A percentile compares a stretch with the other conserved stretches of the same genome.
Evolutionary conservation across 1,284 basidiomycete species (phyloP).

Genomic region (Tremellales sp.): DNA sequence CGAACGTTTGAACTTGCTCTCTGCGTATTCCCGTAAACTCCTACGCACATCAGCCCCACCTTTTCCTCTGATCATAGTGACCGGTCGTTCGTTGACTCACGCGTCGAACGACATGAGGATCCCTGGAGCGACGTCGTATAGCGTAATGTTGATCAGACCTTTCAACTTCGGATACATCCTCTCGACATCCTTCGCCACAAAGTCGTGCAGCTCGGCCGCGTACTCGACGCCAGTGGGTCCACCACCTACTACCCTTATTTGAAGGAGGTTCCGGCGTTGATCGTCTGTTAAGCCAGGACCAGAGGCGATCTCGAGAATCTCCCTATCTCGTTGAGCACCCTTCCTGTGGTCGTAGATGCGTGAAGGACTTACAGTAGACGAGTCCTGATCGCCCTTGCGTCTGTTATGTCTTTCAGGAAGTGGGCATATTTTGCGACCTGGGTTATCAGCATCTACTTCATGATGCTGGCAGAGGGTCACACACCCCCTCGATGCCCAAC

Average conservation of each 20-base stretch:
- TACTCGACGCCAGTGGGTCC: constrained; percentile 67
- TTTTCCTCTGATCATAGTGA: neutral
- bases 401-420: constrained; percentile 76
- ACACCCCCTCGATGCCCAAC: constrained; percentile 53
- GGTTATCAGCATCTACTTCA: constrained; percentile 49
- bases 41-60: constrained; percentile 14
- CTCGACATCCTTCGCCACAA: constrained; percentile 30
- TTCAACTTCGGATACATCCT: constrained; percentile 61
- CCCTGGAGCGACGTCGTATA: constrained; percentile 74
- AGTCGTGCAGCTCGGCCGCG: constrained; percentile 76
- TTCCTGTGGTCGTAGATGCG: neutral
- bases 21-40: constrained; percentile 56
- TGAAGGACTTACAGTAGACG: constrained; percentile 61
- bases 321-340: constrained; percentile 12
- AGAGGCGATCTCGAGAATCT: constrained; percentile 73
- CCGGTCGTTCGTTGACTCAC: constrained; percentile 50
- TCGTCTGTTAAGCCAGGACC: constrained; percentile 64
- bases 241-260: constrained; percentile 74
- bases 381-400: constrained; percentile 72
- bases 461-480: constrained; percentile 12
- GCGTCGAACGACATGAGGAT: constrained; percentile 78
- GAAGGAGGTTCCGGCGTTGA: constrained; percentile 63
- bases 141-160: constrained; percentile 62
- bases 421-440: constrained; percentile 69
- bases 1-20: constrained; percentile 69